These are phyloP conservation scores for Dipteronia dyeriana DNA, from an alignment of 345 rosid species.

Conservation along the genomic window DNA sequence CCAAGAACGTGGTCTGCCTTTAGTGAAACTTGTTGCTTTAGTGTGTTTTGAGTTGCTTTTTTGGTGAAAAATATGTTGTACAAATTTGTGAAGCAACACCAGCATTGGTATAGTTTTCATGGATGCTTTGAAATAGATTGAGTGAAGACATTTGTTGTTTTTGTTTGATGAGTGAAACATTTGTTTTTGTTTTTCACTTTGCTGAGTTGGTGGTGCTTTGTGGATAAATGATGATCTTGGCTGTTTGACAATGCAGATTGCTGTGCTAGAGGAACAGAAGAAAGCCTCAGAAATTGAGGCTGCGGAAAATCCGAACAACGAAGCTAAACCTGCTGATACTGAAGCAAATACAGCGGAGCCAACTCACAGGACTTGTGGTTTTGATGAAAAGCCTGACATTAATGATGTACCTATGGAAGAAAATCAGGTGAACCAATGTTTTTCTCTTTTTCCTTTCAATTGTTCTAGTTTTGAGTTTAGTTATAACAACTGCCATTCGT, in stretches of 20 bases:
- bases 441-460: not conserved
- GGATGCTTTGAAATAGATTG: not conserved
- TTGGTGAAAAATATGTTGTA: not conserved
- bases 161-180: not conserved
- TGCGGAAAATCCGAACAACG: constrained; percentile 55
- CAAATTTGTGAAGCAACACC: not conserved
- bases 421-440: constrained; percentile 49
- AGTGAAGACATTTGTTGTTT: not conserved
- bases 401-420: constrained; percentile 76
- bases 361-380: constrained; percentile 33
- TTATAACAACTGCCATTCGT: not conserved
- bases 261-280: constrained; percentile 69
- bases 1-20: not conserved
- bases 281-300: constrained; percentile 53
- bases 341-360: constrained; percentile 38
- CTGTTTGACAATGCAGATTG: constrained; percentile 54
- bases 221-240: constrained; percentile 21
- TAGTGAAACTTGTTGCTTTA: not conserved
- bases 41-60: not conserved
- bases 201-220: not conserved
- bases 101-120: not conserved
- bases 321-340: constrained; percentile 48
- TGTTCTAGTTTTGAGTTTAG: not conserved
- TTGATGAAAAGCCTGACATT: constrained; percentile 78
- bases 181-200: not conserved